Evolutionary conservation across 768 basidiomycete species (phyloP).

Genomic region (Lactifluus pinguis): DNA sequence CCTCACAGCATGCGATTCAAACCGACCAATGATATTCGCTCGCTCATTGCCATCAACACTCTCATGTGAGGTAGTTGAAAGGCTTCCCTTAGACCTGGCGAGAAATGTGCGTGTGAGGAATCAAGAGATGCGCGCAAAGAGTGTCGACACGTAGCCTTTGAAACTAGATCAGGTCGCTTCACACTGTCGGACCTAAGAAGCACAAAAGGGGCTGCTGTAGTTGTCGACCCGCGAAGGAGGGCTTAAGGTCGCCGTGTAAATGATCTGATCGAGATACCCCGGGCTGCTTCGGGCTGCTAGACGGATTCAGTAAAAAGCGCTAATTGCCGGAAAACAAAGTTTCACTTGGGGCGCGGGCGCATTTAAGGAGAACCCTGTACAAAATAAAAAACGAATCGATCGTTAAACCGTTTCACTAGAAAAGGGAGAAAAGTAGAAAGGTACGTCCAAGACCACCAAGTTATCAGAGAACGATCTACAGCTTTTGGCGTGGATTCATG

Average conservation of each 20-base stretch:
- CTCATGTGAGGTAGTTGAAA: not conserved
- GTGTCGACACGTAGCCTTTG: not conserved
- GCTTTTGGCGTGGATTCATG: not conserved
- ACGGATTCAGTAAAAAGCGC: conserved; percentile 15
- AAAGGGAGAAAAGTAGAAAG: not conserved
- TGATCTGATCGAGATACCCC: conserved; percentile 15
- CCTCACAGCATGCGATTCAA: not conserved
- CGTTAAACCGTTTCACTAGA: not conserved
- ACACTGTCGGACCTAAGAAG: not conserved
- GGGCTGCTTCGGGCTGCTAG: conserved; percentile 12
- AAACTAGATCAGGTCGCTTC: not conserved
- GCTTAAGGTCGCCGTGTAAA: conserved; percentile 12
- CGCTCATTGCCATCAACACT: not conserved
- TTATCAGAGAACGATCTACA: not conserved
- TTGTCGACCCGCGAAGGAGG: conserved; percentile 2
- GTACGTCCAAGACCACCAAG: not conserved
- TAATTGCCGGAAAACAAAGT: conserved; percentile 14
- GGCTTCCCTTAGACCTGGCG: not conserved
- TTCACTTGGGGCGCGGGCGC: not conserved
- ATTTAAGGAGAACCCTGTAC: not conserved
- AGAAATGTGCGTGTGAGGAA: not conserved
- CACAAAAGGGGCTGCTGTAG: conserved; percentile 1
- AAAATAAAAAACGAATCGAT: not conserved
- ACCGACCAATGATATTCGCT: not conserved
- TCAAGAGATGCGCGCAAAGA: not conserved